Conservation (phyloP, 2,329 filamentous ascomycete species). For the Taxawa tesnikishii region DNA sequence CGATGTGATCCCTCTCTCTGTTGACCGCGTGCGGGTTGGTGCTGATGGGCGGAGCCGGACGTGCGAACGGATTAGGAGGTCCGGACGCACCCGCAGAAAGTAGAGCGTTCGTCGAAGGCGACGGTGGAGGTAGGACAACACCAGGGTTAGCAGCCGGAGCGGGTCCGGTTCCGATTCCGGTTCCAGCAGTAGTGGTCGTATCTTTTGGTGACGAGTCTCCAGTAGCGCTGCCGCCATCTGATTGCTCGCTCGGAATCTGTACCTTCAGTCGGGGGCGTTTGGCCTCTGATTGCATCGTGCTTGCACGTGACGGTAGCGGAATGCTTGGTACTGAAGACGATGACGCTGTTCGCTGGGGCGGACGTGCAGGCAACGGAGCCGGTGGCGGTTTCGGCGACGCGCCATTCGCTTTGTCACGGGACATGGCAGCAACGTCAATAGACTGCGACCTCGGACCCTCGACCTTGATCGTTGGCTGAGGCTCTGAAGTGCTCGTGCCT, state of each 20-base stretch:
- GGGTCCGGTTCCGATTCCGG: constrained; percentile 2
- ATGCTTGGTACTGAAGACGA: constrained; percentile 57
- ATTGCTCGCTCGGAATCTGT: constrained; percentile 86
- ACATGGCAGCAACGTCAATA: constrained; percentile 48
- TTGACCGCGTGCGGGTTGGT: constrained; percentile 26
- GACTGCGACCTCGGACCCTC: constrained; percentile 47
- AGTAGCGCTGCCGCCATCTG: constrained; percentile 63
- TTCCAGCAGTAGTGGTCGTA: constrained; percentile 40
- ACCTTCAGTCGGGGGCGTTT: constrained; percentile 79
- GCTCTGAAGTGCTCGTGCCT: constrained; percentile 40
- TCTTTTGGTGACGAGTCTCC: constrained; percentile 55
- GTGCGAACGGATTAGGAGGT: constrained; percentile 89
- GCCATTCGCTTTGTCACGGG: constrained; percentile 31
- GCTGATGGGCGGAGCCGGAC: constrained; percentile 64
- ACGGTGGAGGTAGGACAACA: constrained; percentile 82
- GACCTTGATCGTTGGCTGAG: constrained; percentile 30
- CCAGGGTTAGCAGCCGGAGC: constrained; percentile 28
- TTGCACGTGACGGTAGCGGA: constrained; percentile 64
- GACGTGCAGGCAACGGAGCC: constrained; percentile 20
- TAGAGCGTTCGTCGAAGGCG: constrained; percentile 73
- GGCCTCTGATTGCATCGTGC: constrained; percentile 56
- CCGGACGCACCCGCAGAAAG: constrained; percentile 85
- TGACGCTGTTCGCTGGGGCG: constrained; percentile 39
- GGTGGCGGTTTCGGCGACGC: constrained; percentile 45
- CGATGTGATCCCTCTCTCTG: constrained; percentile 34